phyloP scores from a whole-genome alignment of 140 eudicot genomes.

The Cichorium intybus region DNA sequence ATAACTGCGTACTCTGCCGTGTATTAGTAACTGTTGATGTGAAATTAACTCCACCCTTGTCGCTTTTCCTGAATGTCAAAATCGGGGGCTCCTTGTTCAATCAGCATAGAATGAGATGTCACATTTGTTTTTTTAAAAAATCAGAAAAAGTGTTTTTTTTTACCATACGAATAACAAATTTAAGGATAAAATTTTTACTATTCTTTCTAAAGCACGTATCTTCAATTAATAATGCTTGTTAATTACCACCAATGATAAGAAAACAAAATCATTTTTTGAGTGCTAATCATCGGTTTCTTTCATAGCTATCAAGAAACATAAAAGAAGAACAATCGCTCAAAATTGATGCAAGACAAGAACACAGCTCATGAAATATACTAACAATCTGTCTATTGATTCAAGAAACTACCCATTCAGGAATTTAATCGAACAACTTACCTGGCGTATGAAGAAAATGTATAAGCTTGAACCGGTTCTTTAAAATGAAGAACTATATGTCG shows the following conservation, averaged over 20 bases:
- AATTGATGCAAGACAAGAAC: neutral
- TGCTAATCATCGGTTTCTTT: neutral
- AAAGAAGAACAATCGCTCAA: neutral
- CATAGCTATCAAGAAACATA: neutral
- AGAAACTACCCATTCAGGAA: constrained; percentile 13
- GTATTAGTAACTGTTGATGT: too few species aligned
- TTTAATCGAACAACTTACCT: constrained; percentile 16
- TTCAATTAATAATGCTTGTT: neutral
- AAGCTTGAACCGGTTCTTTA: neutral
- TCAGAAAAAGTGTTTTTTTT: too few species aligned
- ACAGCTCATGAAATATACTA: too few species aligned
- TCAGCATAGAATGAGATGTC: too few species aligned
- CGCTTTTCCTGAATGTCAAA: too few species aligned
- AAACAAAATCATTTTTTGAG: neutral
- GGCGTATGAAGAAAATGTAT: constrained; percentile 4
- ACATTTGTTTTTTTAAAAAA: too few species aligned
- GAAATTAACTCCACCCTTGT: too few species aligned
- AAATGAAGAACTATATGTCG: constrained; percentile 24
- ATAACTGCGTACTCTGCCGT: too few species aligned
- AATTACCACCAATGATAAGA: too few species aligned
- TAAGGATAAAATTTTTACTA: too few species aligned
- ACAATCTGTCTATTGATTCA: neutral
- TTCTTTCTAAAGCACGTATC: neutral
- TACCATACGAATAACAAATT: too few species aligned
- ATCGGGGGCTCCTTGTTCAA: too few species aligned